Evolutionary conservation across 139 green algal species (phyloP).

Genomic region (Coelastrella sp.): DNA sequence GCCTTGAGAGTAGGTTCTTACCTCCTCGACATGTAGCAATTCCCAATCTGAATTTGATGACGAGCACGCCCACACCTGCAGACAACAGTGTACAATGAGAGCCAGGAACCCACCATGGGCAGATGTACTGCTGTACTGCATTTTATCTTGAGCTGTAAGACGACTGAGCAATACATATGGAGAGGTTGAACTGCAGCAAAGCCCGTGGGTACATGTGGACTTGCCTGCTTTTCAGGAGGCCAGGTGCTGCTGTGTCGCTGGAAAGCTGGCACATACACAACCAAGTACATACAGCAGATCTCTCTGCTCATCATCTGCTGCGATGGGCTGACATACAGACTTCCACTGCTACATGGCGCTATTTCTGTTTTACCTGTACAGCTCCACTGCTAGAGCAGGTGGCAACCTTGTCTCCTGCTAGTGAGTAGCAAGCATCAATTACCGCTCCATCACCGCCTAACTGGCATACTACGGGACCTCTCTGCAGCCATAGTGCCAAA

Average conservation of each 20-base stretch:
- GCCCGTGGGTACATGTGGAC: no score
- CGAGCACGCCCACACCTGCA: constrained; percentile 31
- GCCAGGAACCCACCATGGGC: background rate
- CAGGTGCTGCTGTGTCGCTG: no score
- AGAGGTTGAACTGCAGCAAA: no score
- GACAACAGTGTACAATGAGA: background rate
- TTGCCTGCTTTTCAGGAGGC: no score
- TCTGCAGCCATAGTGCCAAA: background rate
- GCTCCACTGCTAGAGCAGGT: constrained; percentile 12
- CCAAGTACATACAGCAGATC: no score
- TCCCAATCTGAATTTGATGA: background rate
- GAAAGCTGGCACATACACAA: no score
- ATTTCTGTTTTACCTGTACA: background rate
- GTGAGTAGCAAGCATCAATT: constrained; percentile 17
- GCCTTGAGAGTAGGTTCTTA: background rate
- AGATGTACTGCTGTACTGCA: no score
- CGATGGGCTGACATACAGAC: no score
- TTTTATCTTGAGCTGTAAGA: no score
- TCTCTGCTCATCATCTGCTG: no score
- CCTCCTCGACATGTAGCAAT: constrained; percentile 31
- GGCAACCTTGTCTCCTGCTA: constrained; percentile 28
- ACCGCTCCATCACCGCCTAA: background rate
- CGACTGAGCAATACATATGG: no score
- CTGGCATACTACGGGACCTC: background rate
- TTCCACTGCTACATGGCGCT: background rate